Percentiles rank a stretch among this genome's conserved stretches.
phyloP scores from a whole-genome alignment of 2,329 filamentous ascomycete genomes.

The Microsporum audouinii region DNA sequence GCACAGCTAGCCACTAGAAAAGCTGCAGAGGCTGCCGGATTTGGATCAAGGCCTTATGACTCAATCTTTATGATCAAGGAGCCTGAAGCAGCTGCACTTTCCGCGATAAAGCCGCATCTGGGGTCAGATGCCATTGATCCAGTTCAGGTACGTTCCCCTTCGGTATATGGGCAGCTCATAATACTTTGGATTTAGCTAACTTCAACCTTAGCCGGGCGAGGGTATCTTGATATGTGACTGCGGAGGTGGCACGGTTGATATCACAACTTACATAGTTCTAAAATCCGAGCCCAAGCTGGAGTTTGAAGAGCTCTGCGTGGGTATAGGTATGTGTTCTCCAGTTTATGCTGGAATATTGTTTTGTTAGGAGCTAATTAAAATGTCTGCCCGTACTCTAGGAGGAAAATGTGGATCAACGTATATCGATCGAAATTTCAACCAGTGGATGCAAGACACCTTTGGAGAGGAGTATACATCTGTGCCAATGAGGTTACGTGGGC shows the following conservation, averaged over 20 bases:
- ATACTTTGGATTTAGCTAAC: background rate
- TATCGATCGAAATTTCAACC: constrained; percentile 28
- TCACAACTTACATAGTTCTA: constrained; percentile 18
- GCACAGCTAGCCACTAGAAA: constrained; percentile 14
- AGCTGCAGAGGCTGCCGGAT: constrained; percentile 15
- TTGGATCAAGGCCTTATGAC: constrained; percentile 14
- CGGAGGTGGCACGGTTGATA: constrained; percentile 23
- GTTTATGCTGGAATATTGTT: background rate
- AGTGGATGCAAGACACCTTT: constrained; percentile 22
- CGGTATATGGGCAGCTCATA: background rate
- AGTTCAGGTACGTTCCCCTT: constrained; percentile 1
- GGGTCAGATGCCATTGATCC: constrained; percentile 8
- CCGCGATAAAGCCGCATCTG: constrained; percentile 7
- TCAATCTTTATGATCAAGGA: constrained; percentile 15
- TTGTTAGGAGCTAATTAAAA: background rate
- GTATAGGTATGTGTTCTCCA: constrained; percentile 5
- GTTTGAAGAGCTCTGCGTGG: constrained; percentile 14
- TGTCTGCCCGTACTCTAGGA: constrained; percentile 11
- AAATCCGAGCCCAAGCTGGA: constrained; percentile 7
- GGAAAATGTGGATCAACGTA: constrained; percentile 26
- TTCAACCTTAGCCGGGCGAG: constrained; percentile 9
- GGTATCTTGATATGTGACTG: constrained; percentile 21
- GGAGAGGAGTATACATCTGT: constrained; percentile 21
- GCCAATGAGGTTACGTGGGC: constrained; percentile 16
- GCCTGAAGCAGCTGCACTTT: constrained; percentile 14